Conservation (phyloP, 257 asterid genomes). For the Solanum chiquidenum region DNA sequence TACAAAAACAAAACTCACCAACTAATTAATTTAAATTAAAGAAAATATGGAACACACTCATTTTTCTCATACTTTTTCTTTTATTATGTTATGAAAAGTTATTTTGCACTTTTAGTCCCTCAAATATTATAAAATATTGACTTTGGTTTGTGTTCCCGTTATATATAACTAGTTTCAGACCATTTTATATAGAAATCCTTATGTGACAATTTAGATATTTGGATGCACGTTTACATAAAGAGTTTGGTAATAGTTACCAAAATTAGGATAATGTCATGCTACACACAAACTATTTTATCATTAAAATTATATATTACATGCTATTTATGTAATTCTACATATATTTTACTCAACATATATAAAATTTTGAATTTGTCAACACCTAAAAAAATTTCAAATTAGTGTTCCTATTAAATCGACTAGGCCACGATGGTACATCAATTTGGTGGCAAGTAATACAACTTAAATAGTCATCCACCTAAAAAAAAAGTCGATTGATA, state of each 20-base stretch:
- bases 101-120: background rate
- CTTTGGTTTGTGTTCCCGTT: background rate
- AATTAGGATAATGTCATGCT: background rate
- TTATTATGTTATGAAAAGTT: background rate
- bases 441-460: background rate
- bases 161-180: background rate
- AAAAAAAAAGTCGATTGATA: background rate
- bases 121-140: background rate
- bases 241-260: background rate
- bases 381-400: background rate
- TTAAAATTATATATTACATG: background rate
- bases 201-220: background rate
- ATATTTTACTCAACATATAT: background rate
- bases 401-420: background rate
- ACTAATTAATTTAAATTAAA: background rate
- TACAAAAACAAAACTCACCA: background rate
- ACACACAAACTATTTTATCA: background rate
- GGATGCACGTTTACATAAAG: background rate
- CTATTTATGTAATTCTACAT: background rate
- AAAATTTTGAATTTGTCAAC: background rate
- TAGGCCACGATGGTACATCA: background rate
- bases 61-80: background rate
- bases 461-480: background rate
- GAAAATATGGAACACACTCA: background rate
- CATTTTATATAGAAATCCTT: background rate